phyloP scores from a whole-genome alignment of 2,329 filamentous ascomycete genomes.

The Mariannaea sp. region DNA sequence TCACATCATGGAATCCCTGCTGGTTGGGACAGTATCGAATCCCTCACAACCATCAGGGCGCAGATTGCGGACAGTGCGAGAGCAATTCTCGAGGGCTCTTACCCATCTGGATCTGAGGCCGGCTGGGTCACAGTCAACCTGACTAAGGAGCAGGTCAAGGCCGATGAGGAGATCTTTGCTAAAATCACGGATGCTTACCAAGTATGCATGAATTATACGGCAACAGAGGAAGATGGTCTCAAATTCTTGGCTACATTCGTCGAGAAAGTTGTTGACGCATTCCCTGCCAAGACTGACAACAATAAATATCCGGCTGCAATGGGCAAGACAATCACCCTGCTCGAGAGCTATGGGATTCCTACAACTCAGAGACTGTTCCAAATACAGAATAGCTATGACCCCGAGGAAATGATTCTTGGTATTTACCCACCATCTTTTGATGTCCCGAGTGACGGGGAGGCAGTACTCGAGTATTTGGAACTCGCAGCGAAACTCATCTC shows the following conservation, averaged over 20 bases:
- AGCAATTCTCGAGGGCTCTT: constrained; percentile 48
- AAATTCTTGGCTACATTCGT: constrained; percentile 62
- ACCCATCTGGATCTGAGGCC: constrained; percentile 57
- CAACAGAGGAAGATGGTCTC: constrained; percentile 59
- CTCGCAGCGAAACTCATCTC: constrained; percentile 9
- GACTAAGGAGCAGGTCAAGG: constrained; percentile 42
- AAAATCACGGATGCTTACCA: constrained; percentile 68
- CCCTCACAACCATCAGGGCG: not conserved
- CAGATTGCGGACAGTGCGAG: constrained; percentile 27
- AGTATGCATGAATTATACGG: constrained; percentile 67
- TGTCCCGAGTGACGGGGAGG: not conserved
- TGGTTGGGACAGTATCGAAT: constrained; percentile 52
- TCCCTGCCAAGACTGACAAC: not conserved
- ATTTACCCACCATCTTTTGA: not conserved
- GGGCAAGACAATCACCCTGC: constrained; percentile 13
- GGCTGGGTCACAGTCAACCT: constrained; percentile 21
- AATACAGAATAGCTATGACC: not conserved
- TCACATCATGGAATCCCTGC: constrained; percentile 66
- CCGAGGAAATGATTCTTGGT: not conserved
- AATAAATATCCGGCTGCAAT: constrained; percentile 3
- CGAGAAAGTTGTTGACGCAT: constrained; percentile 31
- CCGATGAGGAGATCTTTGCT: constrained; percentile 66
- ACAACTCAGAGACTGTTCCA: constrained; percentile 13
- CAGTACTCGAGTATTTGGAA: not conserved
- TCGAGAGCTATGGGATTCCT: constrained; percentile 22